Evolutionary conservation across 2,329 filamentous ascomycete genomes (phyloP).

Genomic region (Aspergillus transmontanensis): DNA sequence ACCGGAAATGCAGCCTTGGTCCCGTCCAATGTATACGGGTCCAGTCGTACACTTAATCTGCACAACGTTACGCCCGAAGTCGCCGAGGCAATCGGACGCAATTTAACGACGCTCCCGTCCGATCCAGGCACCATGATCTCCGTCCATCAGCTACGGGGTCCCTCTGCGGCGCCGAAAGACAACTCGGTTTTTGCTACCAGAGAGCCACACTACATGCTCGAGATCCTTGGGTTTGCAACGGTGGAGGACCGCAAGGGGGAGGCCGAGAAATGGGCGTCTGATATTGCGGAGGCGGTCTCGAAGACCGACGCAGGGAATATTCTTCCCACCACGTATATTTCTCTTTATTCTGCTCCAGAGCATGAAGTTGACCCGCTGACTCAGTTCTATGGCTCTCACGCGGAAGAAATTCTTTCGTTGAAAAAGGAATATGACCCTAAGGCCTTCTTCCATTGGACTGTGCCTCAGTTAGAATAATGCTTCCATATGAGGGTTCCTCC

Average conservation of each 20-base stretch:
- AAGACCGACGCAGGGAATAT: slow-evolving; percentile 11
- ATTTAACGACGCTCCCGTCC: slow-evolving; percentile 1
- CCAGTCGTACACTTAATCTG: slow-evolving; percentile 11
- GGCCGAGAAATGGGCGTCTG: slow-evolving; percentile 14
- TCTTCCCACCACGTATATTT: slow-evolving; percentile 21
- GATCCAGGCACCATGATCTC: slow-evolving; percentile 17
- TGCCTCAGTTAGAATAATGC: neutral
- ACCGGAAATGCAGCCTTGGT: slow-evolving; percentile 4
- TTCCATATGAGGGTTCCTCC: neutral
- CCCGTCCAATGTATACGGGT: slow-evolving; percentile 7
- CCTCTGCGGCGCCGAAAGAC: slow-evolving; percentile 8
- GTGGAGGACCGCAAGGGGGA: neutral
- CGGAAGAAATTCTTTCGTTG: neutral
- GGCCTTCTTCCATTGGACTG: neutral
- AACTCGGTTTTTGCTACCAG: slow-evolving; percentile 19
- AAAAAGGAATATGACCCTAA: neutral
- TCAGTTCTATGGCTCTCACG: no score
- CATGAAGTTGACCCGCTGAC: no score
- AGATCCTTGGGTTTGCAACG: slow-evolving; percentile 14
- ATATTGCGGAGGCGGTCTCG: slow-evolving; percentile 9
- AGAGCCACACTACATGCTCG: slow-evolving; percentile 25
- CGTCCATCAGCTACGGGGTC: slow-evolving; percentile 22
- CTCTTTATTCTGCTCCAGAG: neutral
- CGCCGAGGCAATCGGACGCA: slow-evolving; percentile 9
- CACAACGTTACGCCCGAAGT: slow-evolving; percentile 9